Base-by-base conservation (phyloP, 345 rosid species). In the Heritiera fomes region DNA sequence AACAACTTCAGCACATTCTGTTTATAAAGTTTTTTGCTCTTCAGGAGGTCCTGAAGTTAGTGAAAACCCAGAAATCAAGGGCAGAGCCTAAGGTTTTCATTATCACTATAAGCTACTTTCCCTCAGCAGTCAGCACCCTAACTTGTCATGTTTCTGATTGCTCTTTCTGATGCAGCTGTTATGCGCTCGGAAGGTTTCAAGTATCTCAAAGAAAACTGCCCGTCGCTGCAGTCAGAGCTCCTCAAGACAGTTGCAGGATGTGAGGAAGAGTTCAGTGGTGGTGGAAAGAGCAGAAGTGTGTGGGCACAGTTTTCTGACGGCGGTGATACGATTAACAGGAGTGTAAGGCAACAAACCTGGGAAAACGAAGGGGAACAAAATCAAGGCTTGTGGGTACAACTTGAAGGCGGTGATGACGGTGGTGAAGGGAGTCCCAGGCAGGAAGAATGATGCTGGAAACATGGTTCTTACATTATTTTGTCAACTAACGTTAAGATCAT, bases 301-400 rank as follows among this genome's bases (percentile, higher is more conserved):
- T 90, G 97, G 97, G 94, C 76, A 5, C 94, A 90, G 64, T 87
- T 85, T 76, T 89, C 94, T 14, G 96, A 92, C n/a, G 91, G 92
- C n/a, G 92, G 89, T 45, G 94, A 89, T 23, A 90, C 92, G 11
- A 86, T 86, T 45, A 90, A 87, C 62, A 78, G 88, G 61, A 84
- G 90, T 58, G 84, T 75, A 72, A 84, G 93, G 82, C 96, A 90
- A 66, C 89, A 82, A 38, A 46, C 83, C 0, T 92, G 90, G 91
- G 98, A 91, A 77, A 91, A 89, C 49, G 90, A 88, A 43, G 92
- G 83, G 75, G 95, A 91, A 79, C 87, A 91, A 84, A 90, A 86
- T 80, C 87, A 71, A 75, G 85, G 87, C 77, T 75, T 92, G 77
- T 91, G 97, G 98, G 88, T 84, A 8, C 89, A 86, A 59, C 89